Evolutionary conservation across 345 rosid species (phyloP), one percentile per base, ranked within the genome.

Genomic region (Gossypium bickii): DNA sequence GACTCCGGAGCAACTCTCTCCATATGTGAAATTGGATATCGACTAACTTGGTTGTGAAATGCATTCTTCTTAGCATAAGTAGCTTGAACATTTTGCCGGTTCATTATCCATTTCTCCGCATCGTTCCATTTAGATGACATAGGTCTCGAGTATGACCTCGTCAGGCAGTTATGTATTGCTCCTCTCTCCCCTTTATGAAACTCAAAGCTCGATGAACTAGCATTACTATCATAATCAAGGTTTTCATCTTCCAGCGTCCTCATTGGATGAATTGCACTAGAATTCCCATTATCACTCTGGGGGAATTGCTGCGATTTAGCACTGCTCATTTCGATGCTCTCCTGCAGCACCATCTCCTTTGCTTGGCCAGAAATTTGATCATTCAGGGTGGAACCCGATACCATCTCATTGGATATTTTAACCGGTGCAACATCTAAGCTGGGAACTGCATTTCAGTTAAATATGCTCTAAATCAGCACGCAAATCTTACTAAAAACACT

Each of bases 81-180:
- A 34, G 76, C 80, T 58, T 80, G 85, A 24, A 70, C n/a, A 60
- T 76, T 86, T 71, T 88, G 90, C 82, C 77, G 87, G 77, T 75
- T 89, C 83, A 89, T 81, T 52, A 90, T 90, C 96, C 96, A 90
- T 77, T 90, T 90, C 83, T 90, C 96, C 0, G 96, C 96, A 78
- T 90, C 92, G 16, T 90, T 86, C 93, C 96, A 90, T 81, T 89
- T 87, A 13, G 93, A 90, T 1, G 96, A 78, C 86, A 87, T 84
- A 20, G 90, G 85, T 76, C 93, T 84, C 0, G 86, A 80, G 65
- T 82, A 80, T 18, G 86, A 86, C 52, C 87, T 84, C 20, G 82
- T 20, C 43, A 83, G 47, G 57, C 78, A 80, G 73, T 70, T 81
- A n/a, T 82, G 87, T 38, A 18, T 67, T 2, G 84, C 71, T 60